A percentile compares a stretch with the other conserved stretches of the same genome.
Evolutionary conservation across 306 rosid genomes (phyloP).

Genomic region (Gillenia trifoliata): DNA sequence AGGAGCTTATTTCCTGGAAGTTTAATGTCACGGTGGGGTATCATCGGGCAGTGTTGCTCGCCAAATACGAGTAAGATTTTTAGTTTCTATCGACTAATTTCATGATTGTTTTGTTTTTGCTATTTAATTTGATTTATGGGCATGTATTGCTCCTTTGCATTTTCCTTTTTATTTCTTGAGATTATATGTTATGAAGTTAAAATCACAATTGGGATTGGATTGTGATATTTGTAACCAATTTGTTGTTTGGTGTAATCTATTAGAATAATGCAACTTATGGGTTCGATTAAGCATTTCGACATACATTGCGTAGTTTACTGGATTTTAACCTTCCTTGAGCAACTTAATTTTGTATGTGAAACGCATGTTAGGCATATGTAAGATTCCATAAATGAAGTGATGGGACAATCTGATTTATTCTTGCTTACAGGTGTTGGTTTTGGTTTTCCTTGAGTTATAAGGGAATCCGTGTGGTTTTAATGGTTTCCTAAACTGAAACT

Average conservation of each 20-base stretch:
- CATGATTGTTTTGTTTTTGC: background rate
- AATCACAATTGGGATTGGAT: too few relatives aligned
- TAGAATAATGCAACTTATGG: background rate
- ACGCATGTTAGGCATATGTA: background rate
- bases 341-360: background rate
- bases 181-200: too few relatives aligned
- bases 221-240: background rate
- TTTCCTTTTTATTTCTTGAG: too few relatives aligned
- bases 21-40: slow-evolving; percentile 74
- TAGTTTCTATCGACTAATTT: too few relatives aligned
- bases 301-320: too few relatives aligned
- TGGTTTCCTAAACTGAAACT: slow-evolving; percentile 5
- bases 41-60: slow-evolving; percentile 85
- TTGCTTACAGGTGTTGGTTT: too few relatives aligned
- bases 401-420: background rate
- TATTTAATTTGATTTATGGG: background rate
- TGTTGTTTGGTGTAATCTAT: background rate
- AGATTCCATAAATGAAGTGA: too few relatives aligned
- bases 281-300: background rate
- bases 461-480: background rate
- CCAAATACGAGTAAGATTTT: slow-evolving; percentile 68
- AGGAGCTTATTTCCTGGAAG: slow-evolving; percentile 82
- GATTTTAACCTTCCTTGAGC: too few relatives aligned
- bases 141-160: background rate
- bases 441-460: too few relatives aligned